Conservation (phyloP, 306 rosid genomes). For the Sechiopsis laciniata region DNA sequence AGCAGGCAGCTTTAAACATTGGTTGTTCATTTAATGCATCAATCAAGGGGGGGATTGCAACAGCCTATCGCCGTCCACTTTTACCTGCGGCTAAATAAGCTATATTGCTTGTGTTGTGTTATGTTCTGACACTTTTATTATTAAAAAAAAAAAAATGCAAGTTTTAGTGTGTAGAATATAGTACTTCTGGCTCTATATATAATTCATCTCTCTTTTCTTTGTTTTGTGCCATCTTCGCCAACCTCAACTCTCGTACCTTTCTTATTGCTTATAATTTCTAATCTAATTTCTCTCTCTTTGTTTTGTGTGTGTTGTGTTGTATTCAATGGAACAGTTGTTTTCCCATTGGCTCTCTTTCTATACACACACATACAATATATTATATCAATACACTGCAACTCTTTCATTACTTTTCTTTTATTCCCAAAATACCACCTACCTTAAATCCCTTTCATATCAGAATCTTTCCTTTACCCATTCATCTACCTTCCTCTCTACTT, state of each 20-base stretch:
- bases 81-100: conserved; percentile 16
- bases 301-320: background rate
- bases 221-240: background rate
- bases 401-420: background rate
- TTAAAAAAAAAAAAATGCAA: background rate
- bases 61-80: conserved; percentile 24
- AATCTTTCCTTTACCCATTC: background rate
- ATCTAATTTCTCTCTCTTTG: background rate
- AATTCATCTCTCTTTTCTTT: conserved; percentile 1
- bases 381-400: background rate
- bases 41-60: background rate
- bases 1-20: conserved; percentile 21
- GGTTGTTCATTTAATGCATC: conserved; percentile 12
- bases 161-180: conserved; percentile 21
- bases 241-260: background rate
- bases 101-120: conserved; percentile 7
- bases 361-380: too few relatives aligned
- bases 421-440: background rate
- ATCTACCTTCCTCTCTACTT: too few relatives aligned
- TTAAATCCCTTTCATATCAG: background rate
- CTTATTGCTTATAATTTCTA: background rate
- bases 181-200: conserved; percentile 15
- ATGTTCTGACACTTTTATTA: background rate
- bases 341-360: conserved; percentile 15
- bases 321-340: conserved; percentile 8